Base-by-base conservation (phyloP, 441 rosid species). In the Melastoma candidum region DNA sequence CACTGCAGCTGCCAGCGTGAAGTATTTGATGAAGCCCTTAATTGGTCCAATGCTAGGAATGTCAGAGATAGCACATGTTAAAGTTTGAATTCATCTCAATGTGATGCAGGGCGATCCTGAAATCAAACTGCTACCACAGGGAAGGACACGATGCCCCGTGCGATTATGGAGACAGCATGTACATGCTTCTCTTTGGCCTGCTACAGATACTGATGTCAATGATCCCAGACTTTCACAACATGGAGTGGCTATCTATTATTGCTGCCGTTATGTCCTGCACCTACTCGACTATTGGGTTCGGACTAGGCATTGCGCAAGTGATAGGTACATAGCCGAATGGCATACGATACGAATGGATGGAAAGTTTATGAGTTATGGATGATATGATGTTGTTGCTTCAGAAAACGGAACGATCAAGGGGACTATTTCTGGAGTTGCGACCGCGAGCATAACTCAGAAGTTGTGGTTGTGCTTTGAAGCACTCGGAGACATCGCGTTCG, bases 211-310 rank as follows among this genome's bases (percentile, higher is more conserved):
- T 74, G 2, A 51, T 69, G 63, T 83, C 90, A 0, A 82, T 77
- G 55, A 83, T 73, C 47, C 84, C 90, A 2, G 71, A 80, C 65
- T 56, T 79, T 47, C 85, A 82, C 51, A 57, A 68, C 63, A 80
- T 80, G 82, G 52, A 12, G 49, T 80, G 84, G 90, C 74, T 83
- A 29, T 80, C 90, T 0, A 57, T 69, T 13, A n/a, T 76, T 9
- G 80, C 90, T 1, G 82, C 90, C 11, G 51, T 72, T 56, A 80
- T 83, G 90, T 83, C 90, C 57, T 77, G 80, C 50, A 12, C 77
- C 44, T 83, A 83, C 62, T 65, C 90, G 26, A 67, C 66, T 58
- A 80, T 66, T 10, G 90, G 86, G 11, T 59, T 74, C 14, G 86
- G 80, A 52, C 86, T 83, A 48, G 84, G 85, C 51, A 12, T 78